These are phyloP conservation scores for Proliferodiscus dingleyae DNA, from an alignment of 2,329 filamentous ascomycete species.

Conservation along the genomic window DNA sequence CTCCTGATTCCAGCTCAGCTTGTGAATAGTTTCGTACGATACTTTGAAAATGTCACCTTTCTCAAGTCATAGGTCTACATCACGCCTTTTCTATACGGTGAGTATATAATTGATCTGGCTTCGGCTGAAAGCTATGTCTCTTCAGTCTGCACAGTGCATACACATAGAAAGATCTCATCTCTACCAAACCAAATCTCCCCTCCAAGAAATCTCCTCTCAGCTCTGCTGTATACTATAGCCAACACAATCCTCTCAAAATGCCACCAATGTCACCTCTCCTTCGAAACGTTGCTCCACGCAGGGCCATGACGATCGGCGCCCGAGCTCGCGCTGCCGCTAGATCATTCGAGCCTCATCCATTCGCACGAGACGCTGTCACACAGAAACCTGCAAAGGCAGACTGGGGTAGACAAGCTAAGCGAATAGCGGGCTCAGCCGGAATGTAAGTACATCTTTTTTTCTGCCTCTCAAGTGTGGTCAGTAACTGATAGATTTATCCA, in stretches of 20 bases:
- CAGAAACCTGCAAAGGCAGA: constrained; percentile 13
- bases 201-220: background rate
- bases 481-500: background rate
- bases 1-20: too few species aligned
- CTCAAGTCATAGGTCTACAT: too few species aligned
- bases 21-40: too few species aligned
- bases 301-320: constrained; percentile 13
- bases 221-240: too few species aligned
- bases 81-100: too few species aligned
- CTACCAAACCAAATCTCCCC: background rate
- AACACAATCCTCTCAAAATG: background rate
- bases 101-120: too few species aligned
- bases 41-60: too few species aligned
- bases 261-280: constrained; percentile 8
- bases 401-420: constrained; percentile 14
- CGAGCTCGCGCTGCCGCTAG: constrained; percentile 14
- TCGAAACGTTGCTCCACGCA: constrained; percentile 8
- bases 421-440: constrained; percentile 11
- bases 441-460: constrained; percentile 23
- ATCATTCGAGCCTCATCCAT: constrained; percentile 19
- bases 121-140: too few species aligned
- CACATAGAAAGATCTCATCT: background rate
- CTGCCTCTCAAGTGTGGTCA: background rate
- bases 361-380: constrained; percentile 16
- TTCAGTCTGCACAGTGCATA: too few species aligned